Percentiles rank a stretch among this genome's conserved stretches.
Conservation (phyloP, 208 protist species). For the Strigomonas oncopelti region DNA sequence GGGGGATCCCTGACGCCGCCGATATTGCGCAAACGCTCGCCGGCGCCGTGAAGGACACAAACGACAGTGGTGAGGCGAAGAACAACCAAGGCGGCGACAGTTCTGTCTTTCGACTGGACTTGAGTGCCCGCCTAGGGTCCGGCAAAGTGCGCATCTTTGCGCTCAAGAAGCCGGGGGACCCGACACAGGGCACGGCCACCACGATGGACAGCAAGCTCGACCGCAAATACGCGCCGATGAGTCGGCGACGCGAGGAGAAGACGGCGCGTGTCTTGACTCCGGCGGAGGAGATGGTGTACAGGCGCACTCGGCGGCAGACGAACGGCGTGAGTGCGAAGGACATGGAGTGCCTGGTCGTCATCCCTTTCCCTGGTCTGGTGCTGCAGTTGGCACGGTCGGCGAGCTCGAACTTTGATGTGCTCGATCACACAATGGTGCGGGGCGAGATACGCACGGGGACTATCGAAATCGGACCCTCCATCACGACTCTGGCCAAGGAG, state of each 20-base stretch:
- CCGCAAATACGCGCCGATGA: constrained; percentile 6
- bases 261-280: constrained; percentile 8
- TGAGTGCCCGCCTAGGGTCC: constrained; percentile 32
- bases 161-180: constrained; percentile 13
- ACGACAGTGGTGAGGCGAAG: neutral
- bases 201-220: neutral
- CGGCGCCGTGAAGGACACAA: neutral
- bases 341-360: constrained; percentile 43
- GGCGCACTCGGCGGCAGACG: neutral
- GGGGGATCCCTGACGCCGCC: no score
- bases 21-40: no score
- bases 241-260: neutral
- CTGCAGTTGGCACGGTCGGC: constrained; percentile 25
- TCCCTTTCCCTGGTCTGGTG: constrained; percentile 56
- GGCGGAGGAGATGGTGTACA: constrained; percentile 7
- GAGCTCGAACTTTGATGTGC: constrained; percentile 11
- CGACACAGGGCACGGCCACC: neutral
- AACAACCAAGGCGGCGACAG: neutral
- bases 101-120: constrained; percentile 18
- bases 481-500: constrained; percentile 62
- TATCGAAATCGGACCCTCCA: constrained; percentile 72
- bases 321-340: constrained; percentile 9
- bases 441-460: constrained; percentile 58
- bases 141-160: constrained; percentile 32
- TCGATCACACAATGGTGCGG: constrained; percentile 41